A percentile compares a stretch with the other conserved stretches of the same genome.
These are phyloP conservation scores for Solanum bulbocastanum DNA, from an alignment of 257 asterid genomes.

Conservation along the genomic window DNA sequence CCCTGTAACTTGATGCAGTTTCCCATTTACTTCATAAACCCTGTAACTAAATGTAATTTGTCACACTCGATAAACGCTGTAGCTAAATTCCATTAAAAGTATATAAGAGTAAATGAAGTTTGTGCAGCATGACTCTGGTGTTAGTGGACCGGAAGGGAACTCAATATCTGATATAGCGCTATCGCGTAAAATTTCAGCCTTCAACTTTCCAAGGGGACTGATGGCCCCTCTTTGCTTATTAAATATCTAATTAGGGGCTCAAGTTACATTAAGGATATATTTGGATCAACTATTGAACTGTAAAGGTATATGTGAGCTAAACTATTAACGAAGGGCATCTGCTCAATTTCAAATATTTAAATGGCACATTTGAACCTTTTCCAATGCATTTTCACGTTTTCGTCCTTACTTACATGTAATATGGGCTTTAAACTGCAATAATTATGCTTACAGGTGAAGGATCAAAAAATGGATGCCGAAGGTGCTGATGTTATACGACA, in stretches of 20 bases:
- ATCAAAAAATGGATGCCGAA: constrained; percentile 52
- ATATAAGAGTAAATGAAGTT: neutral
- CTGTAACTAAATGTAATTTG: neutral
- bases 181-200: neutral
- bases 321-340: neutral
- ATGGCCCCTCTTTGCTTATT: neutral
- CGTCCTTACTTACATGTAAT: neutral
- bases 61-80: neutral
- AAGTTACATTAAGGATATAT: neutral
- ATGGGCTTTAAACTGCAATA: neutral
- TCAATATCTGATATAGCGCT: neutral
- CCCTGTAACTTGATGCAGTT: neutral
- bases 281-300: neutral
- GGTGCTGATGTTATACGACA: constrained; percentile 92
- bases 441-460: constrained; percentile 55
- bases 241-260: neutral
- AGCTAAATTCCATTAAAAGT: neutral
- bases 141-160: neutral
- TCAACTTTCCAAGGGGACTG: neutral
- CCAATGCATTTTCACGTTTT: neutral
- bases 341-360: neutral
- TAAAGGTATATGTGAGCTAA: neutral
- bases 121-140: neutral
- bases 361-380: neutral
- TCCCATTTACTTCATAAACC: neutral